phyloP scores from a whole-genome alignment of 208 protist species.

The Naegleria gruberi region DNA sequence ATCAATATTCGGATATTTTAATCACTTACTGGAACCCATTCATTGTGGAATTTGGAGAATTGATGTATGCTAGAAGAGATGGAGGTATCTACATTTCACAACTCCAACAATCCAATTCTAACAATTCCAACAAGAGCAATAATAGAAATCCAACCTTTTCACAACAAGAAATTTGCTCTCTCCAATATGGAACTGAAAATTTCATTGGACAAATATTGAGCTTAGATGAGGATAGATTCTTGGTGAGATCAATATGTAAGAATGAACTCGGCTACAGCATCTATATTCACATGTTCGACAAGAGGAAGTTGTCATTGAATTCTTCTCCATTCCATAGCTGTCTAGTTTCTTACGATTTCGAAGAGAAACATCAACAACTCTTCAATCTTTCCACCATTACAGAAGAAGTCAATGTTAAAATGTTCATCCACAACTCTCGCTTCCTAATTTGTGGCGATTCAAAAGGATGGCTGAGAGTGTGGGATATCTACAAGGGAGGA shows the following conservation, averaged over 20 bases:
- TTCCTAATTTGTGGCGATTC: neutral
- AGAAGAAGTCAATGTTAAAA: neutral
- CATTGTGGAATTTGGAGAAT: neutral
- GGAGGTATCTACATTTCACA: neutral
- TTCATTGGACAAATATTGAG: neutral
- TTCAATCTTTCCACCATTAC: neutral
- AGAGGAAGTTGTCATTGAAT: neutral
- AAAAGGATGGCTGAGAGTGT: neutral
- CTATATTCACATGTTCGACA: neutral
- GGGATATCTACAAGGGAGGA: neutral
- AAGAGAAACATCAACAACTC: neutral
- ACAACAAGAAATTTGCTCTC: neutral
- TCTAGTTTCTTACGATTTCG: no score
- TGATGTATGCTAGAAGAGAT: neutral
- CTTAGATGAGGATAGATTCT: neutral
- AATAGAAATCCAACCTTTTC: no score
- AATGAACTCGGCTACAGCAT: no score
- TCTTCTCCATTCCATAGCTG: no score
- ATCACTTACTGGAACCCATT: neutral
- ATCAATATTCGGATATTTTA: neutral
- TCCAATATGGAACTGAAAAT: neutral
- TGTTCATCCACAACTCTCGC: neutral
- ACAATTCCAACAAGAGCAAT: no score
- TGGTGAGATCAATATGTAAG: neutral
- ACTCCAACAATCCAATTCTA: neutral